Evolutionary conservation across 768 basidiomycete species (phyloP).

Genomic region (Mycena kentingensis): DNA sequence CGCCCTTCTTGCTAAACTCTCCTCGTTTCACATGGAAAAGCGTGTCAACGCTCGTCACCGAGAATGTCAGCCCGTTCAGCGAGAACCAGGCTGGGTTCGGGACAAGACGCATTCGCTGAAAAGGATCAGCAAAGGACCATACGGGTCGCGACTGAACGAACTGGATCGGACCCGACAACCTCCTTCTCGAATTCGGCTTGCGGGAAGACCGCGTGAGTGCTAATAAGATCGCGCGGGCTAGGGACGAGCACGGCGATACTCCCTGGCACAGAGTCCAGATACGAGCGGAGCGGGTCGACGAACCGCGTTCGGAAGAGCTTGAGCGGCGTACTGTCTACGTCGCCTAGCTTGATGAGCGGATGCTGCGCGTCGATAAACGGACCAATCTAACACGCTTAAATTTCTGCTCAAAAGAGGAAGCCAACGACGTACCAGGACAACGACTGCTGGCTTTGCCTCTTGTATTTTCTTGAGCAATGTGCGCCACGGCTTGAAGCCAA

Average conservation of each 20-base stretch:
- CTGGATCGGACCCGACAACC: constrained; percentile 50
- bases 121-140: neutral
- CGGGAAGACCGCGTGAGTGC: constrained; percentile 81
- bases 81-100: constrained; percentile 87
- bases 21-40: constrained; percentile 89
- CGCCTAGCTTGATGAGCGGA: constrained; percentile 72
- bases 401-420: neutral
- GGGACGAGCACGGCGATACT: constrained; percentile 81
- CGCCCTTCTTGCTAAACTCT: constrained; percentile 69
- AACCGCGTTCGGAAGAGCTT: constrained; percentile 74
- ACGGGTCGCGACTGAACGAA: constrained; percentile 40
- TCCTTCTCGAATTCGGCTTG: constrained; percentile 62
- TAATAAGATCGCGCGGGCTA: constrained; percentile 78
- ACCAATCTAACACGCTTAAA: constrained; percentile 60
- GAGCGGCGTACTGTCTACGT: constrained; percentile 61
- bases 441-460: constrained; percentile 65
- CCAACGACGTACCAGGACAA: constrained; percentile 64
- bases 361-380: constrained; percentile 88
- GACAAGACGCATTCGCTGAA: constrained; percentile 39
- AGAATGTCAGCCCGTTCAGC: constrained; percentile 84
- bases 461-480: constrained; percentile 64
- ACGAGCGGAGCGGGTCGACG: constrained; percentile 51
- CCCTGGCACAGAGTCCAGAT: constrained; percentile 63
- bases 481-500: constrained; percentile 72
- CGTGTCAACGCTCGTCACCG: constrained; percentile 80